Conservation (phyloP, 2,329 filamentous ascomycete genomes). For the Proliferodiscus dingleyae region DNA sequence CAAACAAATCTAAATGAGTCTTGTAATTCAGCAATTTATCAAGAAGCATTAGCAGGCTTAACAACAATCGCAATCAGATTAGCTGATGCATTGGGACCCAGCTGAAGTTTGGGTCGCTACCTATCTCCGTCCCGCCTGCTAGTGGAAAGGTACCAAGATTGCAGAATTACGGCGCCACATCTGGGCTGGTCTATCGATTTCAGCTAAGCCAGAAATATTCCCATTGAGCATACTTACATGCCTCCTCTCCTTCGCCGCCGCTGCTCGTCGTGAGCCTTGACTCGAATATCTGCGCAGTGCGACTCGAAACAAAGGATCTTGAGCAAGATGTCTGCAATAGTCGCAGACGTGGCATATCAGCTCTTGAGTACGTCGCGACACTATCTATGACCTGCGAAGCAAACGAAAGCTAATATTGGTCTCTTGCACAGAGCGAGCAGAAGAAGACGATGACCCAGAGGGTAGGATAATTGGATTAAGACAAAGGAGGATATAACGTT, state of each 20-base stretch:
- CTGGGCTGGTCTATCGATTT: neutral
- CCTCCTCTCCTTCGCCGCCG: slow-evolving; percentile 21
- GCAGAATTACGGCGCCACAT: too few relatives aligned
- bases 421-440: slow-evolving; percentile 23
- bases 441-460: slow-evolving; percentile 28
- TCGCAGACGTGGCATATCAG: slow-evolving; percentile 28
- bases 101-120: too few relatives aligned
- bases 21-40: too few relatives aligned
- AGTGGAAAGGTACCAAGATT: too few relatives aligned
- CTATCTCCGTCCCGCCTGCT: too few relatives aligned
- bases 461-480: slow-evolving; percentile 18
- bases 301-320: neutral
- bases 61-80: too few relatives aligned
- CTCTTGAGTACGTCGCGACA: slow-evolving; percentile 30
- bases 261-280: slow-evolving; percentile 31
- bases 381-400: neutral
- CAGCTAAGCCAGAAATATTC: neutral
- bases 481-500: slow-evolving; percentile 18
- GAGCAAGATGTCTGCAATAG: slow-evolving; percentile 24
- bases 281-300: slow-evolving; percentile 7
- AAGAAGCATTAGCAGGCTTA: too few relatives aligned
- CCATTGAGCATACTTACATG: slow-evolving; percentile 28
- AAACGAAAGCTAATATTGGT: slow-evolving; percentile 19
- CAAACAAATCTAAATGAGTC: too few relatives aligned
- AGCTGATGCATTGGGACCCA: too few relatives aligned